phyloP scores from a whole-genome alignment of 768 basidiomycete genomes.

The Kwoniella pini region DNA sequence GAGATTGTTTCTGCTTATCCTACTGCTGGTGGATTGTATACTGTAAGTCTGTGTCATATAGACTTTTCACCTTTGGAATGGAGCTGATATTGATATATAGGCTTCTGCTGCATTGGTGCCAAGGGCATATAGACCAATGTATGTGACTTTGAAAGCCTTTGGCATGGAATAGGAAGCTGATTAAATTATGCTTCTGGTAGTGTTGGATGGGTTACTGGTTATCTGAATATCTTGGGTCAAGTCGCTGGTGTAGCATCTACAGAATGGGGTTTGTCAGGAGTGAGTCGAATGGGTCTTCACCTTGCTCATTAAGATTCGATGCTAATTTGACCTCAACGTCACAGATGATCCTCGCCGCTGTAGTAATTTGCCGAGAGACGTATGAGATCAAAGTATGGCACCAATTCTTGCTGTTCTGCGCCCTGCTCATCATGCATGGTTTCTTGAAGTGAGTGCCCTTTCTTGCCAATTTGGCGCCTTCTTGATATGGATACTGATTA shows the following conservation, averaged over 20 bases:
- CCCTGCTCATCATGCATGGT: constrained; percentile 75
- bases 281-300: constrained; percentile 3
- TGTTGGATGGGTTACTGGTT: constrained; percentile 56
- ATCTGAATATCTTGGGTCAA: constrained; percentile 46
- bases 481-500: background rate
- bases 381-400: constrained; percentile 67
- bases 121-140: constrained; percentile 47
- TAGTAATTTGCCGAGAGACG: constrained; percentile 58
- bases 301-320: no score
- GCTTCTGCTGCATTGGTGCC: constrained; percentile 56
- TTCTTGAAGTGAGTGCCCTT: constrained; percentile 60
- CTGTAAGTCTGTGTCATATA: constrained; percentile 23
- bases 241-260: constrained; percentile 83
- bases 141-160: constrained; percentile 1
- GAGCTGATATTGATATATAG: background rate
- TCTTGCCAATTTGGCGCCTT: background rate
- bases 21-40: constrained; percentile 58
- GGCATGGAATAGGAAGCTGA: background rate
- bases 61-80: background rate
- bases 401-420: constrained; percentile 74
- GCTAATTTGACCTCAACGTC: no score
- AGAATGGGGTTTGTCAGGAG: constrained; percentile 65
- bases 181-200: constrained; percentile 34
- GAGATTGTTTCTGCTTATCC: constrained; percentile 57
- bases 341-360: constrained; percentile 50